A percentile compares a stretch with the other conserved stretches of the same genome.
phyloP scores from a whole-genome alignment of 148 eudicot species.

The Rhododendron ovatum region DNA sequence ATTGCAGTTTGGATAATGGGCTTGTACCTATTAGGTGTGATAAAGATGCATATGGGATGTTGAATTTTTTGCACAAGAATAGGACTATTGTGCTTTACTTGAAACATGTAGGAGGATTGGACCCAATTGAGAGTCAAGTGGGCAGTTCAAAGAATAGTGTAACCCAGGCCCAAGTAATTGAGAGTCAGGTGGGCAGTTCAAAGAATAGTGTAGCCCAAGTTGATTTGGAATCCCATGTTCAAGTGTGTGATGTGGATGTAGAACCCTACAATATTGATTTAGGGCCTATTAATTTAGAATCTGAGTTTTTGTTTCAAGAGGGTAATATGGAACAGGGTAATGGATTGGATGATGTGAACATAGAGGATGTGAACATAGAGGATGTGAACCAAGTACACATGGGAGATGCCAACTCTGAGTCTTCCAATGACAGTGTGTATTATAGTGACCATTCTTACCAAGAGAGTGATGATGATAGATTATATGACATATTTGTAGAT shows the following conservation, averaged over 20 bases:
- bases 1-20: not conserved
- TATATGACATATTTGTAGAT: not conserved
- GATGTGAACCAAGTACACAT: no score
- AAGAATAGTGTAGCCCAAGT: no score
- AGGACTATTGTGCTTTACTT: not conserved
- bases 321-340: no score
- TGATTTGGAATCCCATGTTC: not conserved
- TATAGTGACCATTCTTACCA: not conserved
- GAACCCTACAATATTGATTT: no score
- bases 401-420: not conserved
- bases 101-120: not conserved
- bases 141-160: no score
- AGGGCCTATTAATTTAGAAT: not conserved
- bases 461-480: not conserved
- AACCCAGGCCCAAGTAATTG: not conserved
- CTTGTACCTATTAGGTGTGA: not conserved
- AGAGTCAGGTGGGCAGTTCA: no score
- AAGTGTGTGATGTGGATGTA: no score
- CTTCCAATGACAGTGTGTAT: not conserved
- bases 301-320: no score
- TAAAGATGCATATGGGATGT: not conserved
- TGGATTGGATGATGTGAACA: not conserved
- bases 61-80: not conserved
- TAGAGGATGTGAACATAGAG: no score
- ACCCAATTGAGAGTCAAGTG: no score